Base-by-base conservation (phyloP, 768 basidiomycete species). In the Coprinopsis strossmayeri region DNA sequence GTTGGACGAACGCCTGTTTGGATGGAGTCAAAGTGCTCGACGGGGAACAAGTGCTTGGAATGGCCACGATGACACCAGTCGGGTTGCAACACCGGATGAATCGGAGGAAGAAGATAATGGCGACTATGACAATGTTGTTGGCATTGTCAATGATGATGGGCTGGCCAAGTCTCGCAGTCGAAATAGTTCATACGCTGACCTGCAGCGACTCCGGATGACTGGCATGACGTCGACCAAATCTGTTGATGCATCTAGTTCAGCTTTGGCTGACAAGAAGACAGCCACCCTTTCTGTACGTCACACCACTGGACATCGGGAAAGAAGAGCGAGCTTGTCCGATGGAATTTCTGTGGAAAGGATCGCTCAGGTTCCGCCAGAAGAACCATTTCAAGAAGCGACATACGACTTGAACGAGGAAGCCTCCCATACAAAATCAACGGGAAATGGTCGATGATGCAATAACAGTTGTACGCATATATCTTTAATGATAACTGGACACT, bases 1-100 rank as follows among this genome's bases (percentile, higher is more conserved):
- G 91, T 76, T 95, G 13, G 92, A 96, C 63, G 93, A 95, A 65
- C 82, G 89, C 5, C 74, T 96, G 21, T 96, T 95, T 61, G 93
- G 92, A 37, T 95, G 90, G 92, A 83, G 82, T 63, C 75, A 79
- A 46, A 89, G 84, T 55, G 77, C 87, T 1, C 70, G 67, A 42
- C 80, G 78, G 41, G 88, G 91, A n/a, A 90, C 89, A 2, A 89
- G 84, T 57, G 89, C 81, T n/a, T 93, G 91, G 91, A 79, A 79
- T 26, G 69, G 65, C 57, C 18, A 42, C 23, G 80, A 78, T 42
- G 82, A 83, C 59, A 70, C 63, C 61, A 87, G 79, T 67, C 68
- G 82, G 40, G 69, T 81, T 17, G 75, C 69, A 32, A 87, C 85
- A 5, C 88, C 89, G 0, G 82, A 86, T 43, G 81, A 79, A 40